Evolutionary conservation across 2,329 filamentous ascomycete species (phyloP).

Genomic region (Ceratocystis harringtonii): DNA sequence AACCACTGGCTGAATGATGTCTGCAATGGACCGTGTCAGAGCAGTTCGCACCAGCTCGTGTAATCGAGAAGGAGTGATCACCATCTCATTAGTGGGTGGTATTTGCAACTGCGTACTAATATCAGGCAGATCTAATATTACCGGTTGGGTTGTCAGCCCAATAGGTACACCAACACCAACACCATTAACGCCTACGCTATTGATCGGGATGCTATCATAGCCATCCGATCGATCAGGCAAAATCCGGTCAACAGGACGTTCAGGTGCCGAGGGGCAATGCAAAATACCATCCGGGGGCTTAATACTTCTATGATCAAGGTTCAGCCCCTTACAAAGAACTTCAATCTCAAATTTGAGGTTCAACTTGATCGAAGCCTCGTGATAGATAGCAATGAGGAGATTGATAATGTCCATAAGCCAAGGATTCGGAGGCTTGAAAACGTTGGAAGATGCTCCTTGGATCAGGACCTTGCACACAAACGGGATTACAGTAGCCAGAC

Average conservation of each 20-base stretch:
- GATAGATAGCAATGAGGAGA: conserved; percentile 82
- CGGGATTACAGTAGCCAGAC: conserved; percentile 81
- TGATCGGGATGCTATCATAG: conserved; percentile 71
- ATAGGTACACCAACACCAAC: conserved; percentile 45
- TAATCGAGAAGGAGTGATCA: conserved; percentile 53
- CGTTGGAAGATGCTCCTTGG: conserved; percentile 68
- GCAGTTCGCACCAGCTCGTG: conserved; percentile 71
- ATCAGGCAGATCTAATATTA: conserved; percentile 70
- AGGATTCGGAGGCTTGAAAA: conserved; percentile 89
- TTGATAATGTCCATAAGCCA: conserved; percentile 96
- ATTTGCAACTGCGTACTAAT: conserved; percentile 65
- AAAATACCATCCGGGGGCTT: conserved; percentile 77
- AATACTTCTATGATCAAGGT: conserved; percentile 82
- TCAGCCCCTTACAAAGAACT: conserved; percentile 83
- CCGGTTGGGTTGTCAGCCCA: conserved; percentile 61
- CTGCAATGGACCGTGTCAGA: conserved; percentile 76
- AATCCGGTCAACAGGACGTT: conserved; percentile 41
- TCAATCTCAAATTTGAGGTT: conserved; percentile 99
- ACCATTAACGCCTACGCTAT: conserved; percentile 48
- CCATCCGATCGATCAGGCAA: conserved; percentile 56
- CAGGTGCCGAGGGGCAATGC: conserved; percentile 39
- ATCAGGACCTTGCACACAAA: conserved; percentile 94
- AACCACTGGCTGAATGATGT: conserved; percentile 95
- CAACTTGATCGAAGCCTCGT: conserved; percentile 81
- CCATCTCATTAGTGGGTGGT: conserved; percentile 65